Conservation (phyloP, 352 stramenopile genomes). For the Globisporangium spiculum region DNA sequence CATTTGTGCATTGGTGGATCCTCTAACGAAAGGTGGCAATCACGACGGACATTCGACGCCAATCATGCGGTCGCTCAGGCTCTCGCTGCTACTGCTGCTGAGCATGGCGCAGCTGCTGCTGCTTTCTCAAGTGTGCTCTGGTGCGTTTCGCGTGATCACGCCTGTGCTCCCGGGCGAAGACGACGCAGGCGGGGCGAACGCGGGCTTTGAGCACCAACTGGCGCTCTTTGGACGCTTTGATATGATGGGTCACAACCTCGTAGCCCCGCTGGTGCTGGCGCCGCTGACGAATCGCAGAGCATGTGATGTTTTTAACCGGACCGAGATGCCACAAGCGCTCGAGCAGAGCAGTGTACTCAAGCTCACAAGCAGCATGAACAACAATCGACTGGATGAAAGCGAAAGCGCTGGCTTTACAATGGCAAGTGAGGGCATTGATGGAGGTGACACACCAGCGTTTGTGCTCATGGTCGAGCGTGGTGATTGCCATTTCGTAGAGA, state of each 20-base stretch:
- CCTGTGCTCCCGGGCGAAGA: neutral
- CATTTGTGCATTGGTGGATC: neutral
- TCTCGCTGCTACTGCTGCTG: neutral
- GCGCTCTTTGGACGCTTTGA: constrained; percentile 2
- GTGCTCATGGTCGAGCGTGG: constrained; percentile 8
- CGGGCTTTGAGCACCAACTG: neutral
- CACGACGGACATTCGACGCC: neutral
- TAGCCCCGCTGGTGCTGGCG: constrained; percentile 5
- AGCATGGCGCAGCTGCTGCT: neutral
- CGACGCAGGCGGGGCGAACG: neutral
- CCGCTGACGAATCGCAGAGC: neutral
- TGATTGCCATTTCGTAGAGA: constrained; percentile 51
- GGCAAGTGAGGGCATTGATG: neutral
- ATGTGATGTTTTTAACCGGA: constrained; percentile 3
- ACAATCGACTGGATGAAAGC: neutral
- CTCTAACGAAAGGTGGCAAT: neutral
- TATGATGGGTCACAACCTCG: neutral
- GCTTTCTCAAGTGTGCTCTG: neutral
- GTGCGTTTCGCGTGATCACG: constrained; percentile 10
- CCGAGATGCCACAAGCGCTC: neutral
- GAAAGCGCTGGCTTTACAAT: neutral
- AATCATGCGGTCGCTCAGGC: neutral
- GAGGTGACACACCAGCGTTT: neutral
- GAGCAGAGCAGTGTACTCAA: neutral
- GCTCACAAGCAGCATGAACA: neutral